Conservation (phyloP, 1,284 basidiomycete species). For the Ganoderma lucidum region DNA sequence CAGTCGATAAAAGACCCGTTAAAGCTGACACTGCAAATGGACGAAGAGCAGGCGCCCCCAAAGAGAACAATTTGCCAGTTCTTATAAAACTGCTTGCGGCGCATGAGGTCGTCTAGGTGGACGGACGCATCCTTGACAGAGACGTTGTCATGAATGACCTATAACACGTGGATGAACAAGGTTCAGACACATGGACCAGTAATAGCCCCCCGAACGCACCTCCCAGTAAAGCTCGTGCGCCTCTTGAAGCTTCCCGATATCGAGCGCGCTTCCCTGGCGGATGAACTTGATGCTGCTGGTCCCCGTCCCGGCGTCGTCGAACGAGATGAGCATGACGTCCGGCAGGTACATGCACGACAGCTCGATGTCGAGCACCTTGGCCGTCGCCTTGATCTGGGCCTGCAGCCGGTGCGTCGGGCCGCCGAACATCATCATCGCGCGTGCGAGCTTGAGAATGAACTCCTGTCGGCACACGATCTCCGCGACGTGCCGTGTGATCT, state of each 20-base stretch:
- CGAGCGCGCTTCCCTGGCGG: constrained; percentile 77
- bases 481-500: constrained; percentile 93
- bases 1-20: constrained; percentile 85
- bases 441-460: constrained; percentile 88
- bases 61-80: constrained; percentile 76
- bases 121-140: constrained; percentile 83
- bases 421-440: constrained; percentile 96
- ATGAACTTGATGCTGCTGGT: constrained; percentile 90
- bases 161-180: background rate
- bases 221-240: constrained; percentile 87
- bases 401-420: constrained; percentile 91
- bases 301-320: constrained; percentile 85
- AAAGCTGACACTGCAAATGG: constrained; percentile 80
- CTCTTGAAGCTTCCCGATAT: constrained; percentile 81
- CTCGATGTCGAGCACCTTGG: constrained; percentile 85
- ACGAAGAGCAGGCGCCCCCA: constrained; percentile 83
- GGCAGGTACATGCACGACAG: constrained; percentile 90
- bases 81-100: constrained; percentile 66
- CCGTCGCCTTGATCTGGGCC: constrained; percentile 88
- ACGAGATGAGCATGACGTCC: constrained; percentile 83
- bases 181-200: background rate
- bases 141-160: constrained; percentile 89
- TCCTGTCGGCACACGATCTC: constrained; percentile 89
- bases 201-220: constrained; percentile 48
- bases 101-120: constrained; percentile 83